Evolutionary conservation across 768 basidiomycete genomes (phyloP), one percentile per base, ranked within the genome.

Genomic region (Termitomyces sp.): DNA sequence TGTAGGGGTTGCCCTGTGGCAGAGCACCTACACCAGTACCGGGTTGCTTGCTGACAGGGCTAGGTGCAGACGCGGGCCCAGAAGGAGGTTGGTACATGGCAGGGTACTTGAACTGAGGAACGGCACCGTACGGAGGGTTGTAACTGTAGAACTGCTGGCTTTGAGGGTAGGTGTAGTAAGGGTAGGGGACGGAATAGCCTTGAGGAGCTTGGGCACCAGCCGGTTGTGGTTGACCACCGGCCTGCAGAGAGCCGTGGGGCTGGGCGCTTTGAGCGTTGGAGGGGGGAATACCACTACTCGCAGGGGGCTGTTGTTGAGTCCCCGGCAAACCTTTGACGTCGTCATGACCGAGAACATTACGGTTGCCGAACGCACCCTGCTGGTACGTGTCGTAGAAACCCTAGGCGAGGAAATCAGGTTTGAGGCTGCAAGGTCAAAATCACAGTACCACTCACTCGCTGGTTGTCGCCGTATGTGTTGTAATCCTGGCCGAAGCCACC

Each of bases 351-450:
- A 91, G 77, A 24, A 80, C 81, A 59, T 79, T 84, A 20, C 91
- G 81, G 57, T 80, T 82, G 34, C 81, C 81, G 62, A 92, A 93
- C 32, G 76, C 81, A 43, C 79, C 74, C 53, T 81, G 87, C 63
- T 85, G 89, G 66, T 92, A 91, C 9, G 84, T 82, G 44, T 92
- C 90, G 66, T 93, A 93, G 73, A 91, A 90, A 62, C 83, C 83
- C 87, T 89, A 18, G 62, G 40, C 62, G 52, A 54, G 60, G 53
- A 62, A 64, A 60, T 64, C 70, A 46, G 27, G 39, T 48, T n/a
- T 27, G 30, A 37, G n/a, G 62, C 40, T 54, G 40, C 39, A 57
- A 49, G 5, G 42, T 10, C 22, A 30, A n/a, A 49, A 43, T 27
- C 13, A 59, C 33, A 32, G 62, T 54, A 3, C 49, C 42, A 74